A percentile compares a stretch with the other conserved stretches of the same genome.
phyloP scores from a whole-genome alignment of 2,329 filamentous ascomycete genomes.

The Phyllosticta capitalensis region DNA sequence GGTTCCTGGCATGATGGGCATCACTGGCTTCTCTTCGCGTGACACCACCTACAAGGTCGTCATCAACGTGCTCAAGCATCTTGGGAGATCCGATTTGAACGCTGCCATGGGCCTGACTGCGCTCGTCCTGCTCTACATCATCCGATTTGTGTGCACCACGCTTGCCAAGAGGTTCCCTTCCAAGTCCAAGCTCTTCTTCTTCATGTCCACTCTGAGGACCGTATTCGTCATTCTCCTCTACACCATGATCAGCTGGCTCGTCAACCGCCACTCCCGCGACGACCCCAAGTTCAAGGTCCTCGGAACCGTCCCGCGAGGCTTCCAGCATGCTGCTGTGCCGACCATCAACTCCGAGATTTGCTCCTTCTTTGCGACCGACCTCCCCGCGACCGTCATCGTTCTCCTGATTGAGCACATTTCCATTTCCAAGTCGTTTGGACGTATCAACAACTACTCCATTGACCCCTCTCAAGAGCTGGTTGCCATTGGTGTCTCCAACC shows the following conservation, averaged over 20 bases:
- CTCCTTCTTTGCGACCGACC: conserved; percentile 55
- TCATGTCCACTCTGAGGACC: conserved; percentile 80
- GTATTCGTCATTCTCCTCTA: conserved; percentile 88
- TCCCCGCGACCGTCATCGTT: conserved; percentile 87
- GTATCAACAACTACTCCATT: conserved; percentile 93
- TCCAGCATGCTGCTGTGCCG: conserved; percentile 69
- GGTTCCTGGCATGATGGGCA: conserved; percentile 70
- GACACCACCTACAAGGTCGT: conserved; percentile 74
- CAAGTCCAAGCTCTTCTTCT: conserved; percentile 71
- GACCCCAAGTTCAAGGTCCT: conserved; percentile 66
- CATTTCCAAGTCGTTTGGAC: conserved; percentile 92
- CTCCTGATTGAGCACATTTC: conserved; percentile 93
- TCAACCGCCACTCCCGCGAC: conserved; percentile 55
- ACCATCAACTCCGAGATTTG: conserved; percentile 58
- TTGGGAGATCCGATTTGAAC: conserved; percentile 60
- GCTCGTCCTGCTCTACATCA: conserved; percentile 63
- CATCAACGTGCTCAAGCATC: conserved; percentile 70
- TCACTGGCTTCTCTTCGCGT: conserved; percentile 63
- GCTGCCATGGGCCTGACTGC: conserved; percentile 82
- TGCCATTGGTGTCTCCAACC: conserved; percentile 82
- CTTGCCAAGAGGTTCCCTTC: conserved; percentile 60
- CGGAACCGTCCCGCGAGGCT: conserved; percentile 71
- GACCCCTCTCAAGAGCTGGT: conserved; percentile 94
- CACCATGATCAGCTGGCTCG: conserved; percentile 79
- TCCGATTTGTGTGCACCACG: conserved; percentile 52